phyloP scores from a whole-genome alignment of 352 stramenopile species.

The Phytophthora cajani region DNA sequence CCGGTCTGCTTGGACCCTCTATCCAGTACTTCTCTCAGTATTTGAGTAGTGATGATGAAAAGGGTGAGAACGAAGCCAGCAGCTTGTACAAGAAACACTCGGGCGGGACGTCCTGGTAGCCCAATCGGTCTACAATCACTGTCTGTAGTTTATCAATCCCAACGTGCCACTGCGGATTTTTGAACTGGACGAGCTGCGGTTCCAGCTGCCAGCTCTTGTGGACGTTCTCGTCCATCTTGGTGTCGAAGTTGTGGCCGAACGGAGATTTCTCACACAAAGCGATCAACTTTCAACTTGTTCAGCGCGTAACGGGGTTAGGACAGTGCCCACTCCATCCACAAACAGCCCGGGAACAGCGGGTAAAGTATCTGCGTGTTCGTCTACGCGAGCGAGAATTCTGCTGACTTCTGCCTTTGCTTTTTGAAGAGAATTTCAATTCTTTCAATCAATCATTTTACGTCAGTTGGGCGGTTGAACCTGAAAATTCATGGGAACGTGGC shows the following conservation, averaged over 20 bases:
- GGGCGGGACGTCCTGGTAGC: background rate
- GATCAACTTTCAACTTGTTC: slow-evolving; percentile 4
- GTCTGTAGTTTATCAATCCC: background rate
- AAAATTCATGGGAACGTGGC: no score
- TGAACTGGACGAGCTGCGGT: background rate
- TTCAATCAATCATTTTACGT: no score
- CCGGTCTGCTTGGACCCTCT: no score
- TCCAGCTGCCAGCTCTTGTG: slow-evolving; percentile 7
- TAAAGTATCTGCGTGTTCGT: background rate
- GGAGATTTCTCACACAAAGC: slow-evolving; percentile 2
- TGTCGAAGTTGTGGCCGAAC: background rate
- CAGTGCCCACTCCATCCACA: background rate
- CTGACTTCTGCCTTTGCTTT: no score
- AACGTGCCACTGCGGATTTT: background rate
- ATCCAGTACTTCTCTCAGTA: background rate
- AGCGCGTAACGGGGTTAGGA: background rate
- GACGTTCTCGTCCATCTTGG: slow-evolving; percentile 5
- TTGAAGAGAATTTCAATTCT: no score
- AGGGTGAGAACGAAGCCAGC: slow-evolving; percentile 41
- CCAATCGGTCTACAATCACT: background rate
- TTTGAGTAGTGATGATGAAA: background rate
- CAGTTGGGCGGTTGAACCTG: no score
- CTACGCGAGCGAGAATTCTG: background rate
- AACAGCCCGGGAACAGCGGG: background rate
- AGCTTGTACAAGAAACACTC: background rate